Evolutionary conservation across 176 grass and related monocot genomes (phyloP).

Genomic region (Neostapfia colusana): DNA sequence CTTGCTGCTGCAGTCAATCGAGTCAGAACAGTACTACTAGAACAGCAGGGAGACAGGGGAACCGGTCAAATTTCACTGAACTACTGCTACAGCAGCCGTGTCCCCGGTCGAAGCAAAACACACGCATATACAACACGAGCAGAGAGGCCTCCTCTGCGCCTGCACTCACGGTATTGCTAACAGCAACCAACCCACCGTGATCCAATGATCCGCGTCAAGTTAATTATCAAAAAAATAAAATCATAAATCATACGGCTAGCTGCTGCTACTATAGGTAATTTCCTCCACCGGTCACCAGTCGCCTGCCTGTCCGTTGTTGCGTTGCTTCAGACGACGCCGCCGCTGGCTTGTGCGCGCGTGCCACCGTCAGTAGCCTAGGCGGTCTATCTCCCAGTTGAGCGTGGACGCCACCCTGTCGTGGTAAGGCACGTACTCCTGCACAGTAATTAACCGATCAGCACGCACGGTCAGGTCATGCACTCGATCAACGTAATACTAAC

Average conservation of each 20-base stretch:
- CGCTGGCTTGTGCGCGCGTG: neutral
- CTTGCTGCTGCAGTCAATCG: too few relatives aligned
- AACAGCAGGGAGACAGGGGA: neutral
- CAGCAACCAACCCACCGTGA: constrained; percentile 14
- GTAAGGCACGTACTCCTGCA: constrained; percentile 85
- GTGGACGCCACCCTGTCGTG: constrained; percentile 84
- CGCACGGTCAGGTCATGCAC: neutral
- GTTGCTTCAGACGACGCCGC: neutral
- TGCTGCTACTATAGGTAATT: neutral
- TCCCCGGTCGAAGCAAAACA: constrained; percentile 24
- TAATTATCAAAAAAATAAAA: constrained; percentile 9
- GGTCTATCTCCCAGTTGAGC: constrained; percentile 82
- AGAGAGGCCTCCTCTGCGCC: neutral
- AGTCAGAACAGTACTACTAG: too few relatives aligned
- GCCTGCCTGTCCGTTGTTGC: neutral
- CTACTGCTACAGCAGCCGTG: neutral
- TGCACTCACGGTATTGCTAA: neutral
- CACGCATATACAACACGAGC: constrained; percentile 36
- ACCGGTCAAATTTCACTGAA: constrained; percentile 12
- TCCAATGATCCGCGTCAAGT: constrained; percentile 19
- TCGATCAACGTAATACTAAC: too few relatives aligned
- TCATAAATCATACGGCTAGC: constrained; percentile 3
- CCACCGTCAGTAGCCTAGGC: constrained; percentile 17
- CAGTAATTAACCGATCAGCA: too few relatives aligned
- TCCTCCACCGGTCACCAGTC: neutral